These are phyloP conservation scores for Neurospora sublineolata DNA, from an alignment of 495 filamentous ascomycete species.

Conservation along the genomic window DNA sequence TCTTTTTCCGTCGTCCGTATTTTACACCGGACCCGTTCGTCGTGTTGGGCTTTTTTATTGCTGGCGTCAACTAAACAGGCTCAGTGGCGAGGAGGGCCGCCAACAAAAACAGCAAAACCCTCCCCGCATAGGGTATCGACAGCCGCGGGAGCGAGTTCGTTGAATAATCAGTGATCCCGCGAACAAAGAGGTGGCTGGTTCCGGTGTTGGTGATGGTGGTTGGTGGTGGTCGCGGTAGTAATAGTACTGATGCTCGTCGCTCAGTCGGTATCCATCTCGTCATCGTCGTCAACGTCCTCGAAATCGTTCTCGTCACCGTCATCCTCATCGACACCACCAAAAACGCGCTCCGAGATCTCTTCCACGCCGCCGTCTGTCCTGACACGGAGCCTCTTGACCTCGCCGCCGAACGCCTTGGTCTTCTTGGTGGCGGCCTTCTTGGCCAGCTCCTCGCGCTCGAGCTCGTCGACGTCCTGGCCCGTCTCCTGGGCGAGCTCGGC, in stretches of 20 bases:
- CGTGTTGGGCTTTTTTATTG: neutral
- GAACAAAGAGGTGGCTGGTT: neutral
- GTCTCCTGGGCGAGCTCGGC: constrained; percentile 41
- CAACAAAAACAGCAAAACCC: neutral
- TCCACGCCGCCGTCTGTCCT: constrained; percentile 57
- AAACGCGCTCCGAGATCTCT: constrained; percentile 29
- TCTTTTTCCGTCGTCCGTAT: neutral
- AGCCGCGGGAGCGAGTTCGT: neutral
- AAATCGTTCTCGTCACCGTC: constrained; percentile 46
- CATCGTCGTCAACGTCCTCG: constrained; percentile 28
- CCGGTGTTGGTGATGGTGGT: neutral
- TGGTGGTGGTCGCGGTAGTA: neutral
- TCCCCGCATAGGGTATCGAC: neutral
- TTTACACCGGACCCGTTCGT: neutral
- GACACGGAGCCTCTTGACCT: constrained; percentile 50
- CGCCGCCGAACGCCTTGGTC: constrained; percentile 43
- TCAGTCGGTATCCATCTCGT: constrained; percentile 61
- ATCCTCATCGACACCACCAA: constrained; percentile 12
- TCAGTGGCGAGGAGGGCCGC: neutral
- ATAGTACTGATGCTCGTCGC: neutral
- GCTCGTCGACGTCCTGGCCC: constrained; percentile 44
- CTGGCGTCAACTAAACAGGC: neutral
- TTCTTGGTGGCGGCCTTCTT: constrained; percentile 23
- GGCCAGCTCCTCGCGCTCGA: constrained; percentile 27
- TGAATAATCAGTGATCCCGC: neutral